Evolutionary conservation across 2,329 filamentous ascomycete species (phyloP), one percentile per base, ranked within the genome.

Genomic region (Pseudogymnoascus sp.): DNA sequence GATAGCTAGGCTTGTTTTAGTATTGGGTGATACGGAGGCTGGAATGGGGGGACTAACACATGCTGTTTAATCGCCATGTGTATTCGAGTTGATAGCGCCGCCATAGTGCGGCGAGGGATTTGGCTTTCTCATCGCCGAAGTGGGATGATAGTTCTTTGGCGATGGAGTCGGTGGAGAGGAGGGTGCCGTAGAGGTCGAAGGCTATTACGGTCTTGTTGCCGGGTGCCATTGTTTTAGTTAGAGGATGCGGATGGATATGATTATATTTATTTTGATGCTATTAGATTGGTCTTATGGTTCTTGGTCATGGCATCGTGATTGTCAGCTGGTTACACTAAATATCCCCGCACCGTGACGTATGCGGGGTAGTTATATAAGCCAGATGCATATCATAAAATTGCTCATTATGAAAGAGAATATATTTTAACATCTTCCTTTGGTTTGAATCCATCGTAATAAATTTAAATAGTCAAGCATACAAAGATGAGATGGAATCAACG

Each of bases 181-280:
- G 74, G 1, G 88, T 92, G 60, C 87, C 88, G 72, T 91, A 92
- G 1, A 89, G 78, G 68, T 92, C 88, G 65, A 92, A 90, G 1
- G 86, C 88, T 60, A 92, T 77, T 54, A 86, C 74, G 13, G 71
- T 75, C 47, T 72, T 75, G 62, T 65, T 69, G 50, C 64, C 63
- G 62, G 71, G 70, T 67, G 66, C 62, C 66, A 68, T 69, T 33
- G n/a, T 63, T 2, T 21, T 17, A 39, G 15, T 31, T 13, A 15
- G 36, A 65, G 50, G 71, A 71, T 21, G 68, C 74, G 37, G 74
- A 76, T 54, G 10, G 47, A 35, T 54, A 21, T 33, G 26, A 10
- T 8, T 33, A 21, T 33, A 13, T 21, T 33, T 17, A 33, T 54
- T 33, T 54, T 54, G n/a, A 33, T 11, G 47, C 5, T 33, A 17